Evolutionary conservation across 1,284 basidiomycete species (phyloP).

Genomic region (Meripilus lineatus): DNA sequence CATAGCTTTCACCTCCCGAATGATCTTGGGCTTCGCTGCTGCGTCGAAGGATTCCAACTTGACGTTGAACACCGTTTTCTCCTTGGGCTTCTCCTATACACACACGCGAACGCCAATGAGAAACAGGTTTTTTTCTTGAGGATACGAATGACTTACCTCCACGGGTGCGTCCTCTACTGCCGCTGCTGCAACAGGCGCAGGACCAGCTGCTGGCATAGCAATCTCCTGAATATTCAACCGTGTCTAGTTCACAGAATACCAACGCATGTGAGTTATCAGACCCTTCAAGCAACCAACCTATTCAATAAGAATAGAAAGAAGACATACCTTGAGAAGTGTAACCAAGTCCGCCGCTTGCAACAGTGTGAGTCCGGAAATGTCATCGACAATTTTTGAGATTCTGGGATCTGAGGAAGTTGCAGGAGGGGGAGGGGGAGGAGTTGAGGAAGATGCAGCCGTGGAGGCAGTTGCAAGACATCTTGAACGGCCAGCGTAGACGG

Average conservation of each 20-base stretch:
- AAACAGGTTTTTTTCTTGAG: no score
- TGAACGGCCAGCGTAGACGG: conserved; percentile 18
- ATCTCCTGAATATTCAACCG: conserved; percentile 98
- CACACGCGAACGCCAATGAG: background rate
- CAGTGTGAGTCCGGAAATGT: conserved; percentile 87
- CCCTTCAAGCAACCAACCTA: background rate
- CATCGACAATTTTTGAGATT: conserved; percentile 85
- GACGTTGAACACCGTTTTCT: conserved; percentile 97
- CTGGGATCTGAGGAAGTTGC: conserved; percentile 53
- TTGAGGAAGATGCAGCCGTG: conserved; percentile 36
- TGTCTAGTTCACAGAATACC: conserved; percentile 43
- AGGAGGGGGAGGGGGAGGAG: conserved; percentile 38
- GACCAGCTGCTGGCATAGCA: conserved; percentile 82
- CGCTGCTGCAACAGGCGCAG: conserved; percentile 53
- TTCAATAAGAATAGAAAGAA: background rate
- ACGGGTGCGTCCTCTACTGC: conserved; percentile 60
- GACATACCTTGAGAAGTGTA: conserved; percentile 78
- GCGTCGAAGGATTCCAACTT: conserved; percentile 92
- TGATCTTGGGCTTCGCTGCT: conserved; percentile 92
- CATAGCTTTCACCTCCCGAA: conserved; percentile 95
- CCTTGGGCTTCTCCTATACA: conserved; percentile 93
- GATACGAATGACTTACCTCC: conserved; percentile 40
- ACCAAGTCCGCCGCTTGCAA: conserved; percentile 98
- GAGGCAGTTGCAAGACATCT: conserved; percentile 39
- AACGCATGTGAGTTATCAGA: background rate